Percentiles rank a stretch among this genome's conserved stretches.
Evolutionary conservation across 257 asterid species (phyloP).

Genomic region (Perilla frutescens): DNA sequence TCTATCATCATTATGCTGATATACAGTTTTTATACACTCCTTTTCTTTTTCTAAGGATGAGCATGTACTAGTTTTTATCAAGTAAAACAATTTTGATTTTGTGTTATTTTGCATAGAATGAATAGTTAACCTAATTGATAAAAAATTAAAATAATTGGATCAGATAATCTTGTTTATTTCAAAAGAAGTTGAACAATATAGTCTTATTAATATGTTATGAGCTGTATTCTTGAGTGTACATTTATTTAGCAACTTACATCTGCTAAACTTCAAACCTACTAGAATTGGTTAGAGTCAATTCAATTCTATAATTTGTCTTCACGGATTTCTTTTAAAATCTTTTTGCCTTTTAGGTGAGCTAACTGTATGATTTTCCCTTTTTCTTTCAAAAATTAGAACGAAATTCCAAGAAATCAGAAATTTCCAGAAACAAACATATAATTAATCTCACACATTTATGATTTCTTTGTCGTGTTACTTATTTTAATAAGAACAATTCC

Average conservation of each 20-base stretch:
- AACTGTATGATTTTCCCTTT: background rate
- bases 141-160: background rate
- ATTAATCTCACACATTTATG: background rate
- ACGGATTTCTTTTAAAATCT: slow-evolving; percentile 5
- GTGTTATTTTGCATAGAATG: too few relatives aligned
- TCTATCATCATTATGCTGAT: too few relatives aligned
- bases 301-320: background rate
- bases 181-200: background rate
- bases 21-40: too few relatives aligned
- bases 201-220: background rate
- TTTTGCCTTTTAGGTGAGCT: slow-evolving; percentile 27
- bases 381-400: too few relatives aligned
- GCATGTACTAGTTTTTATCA: too few relatives aligned
- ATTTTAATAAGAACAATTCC: background rate
- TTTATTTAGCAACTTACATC: slow-evolving; percentile 6
- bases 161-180: background rate
- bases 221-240: slow-evolving; percentile 3
- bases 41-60: too few relatives aligned
- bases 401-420: background rate
- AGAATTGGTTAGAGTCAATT: slow-evolving; percentile 9
- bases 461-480: background rate
- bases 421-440: background rate
- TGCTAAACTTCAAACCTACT: slow-evolving; percentile 41
- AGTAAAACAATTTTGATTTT: too few relatives aligned
- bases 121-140: too few relatives aligned